phyloP scores from a whole-genome alignment of 176 grass and related monocot genomes.

The Typha latifolia region DNA sequence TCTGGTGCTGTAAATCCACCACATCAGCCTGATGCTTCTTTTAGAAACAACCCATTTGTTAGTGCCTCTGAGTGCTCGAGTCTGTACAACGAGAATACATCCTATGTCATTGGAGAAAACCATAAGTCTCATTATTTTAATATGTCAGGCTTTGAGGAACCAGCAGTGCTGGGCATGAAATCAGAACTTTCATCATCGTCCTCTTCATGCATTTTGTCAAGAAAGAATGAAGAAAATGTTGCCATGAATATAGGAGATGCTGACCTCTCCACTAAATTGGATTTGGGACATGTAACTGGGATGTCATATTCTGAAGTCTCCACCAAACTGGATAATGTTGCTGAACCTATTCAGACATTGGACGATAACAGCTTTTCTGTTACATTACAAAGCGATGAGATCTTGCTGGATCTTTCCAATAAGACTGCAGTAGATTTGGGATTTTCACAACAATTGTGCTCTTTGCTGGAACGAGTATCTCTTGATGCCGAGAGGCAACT shows the following conservation, averaged over 20 bases:
- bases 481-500: neutral
- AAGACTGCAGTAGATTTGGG: neutral
- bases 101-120: neutral
- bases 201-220: neutral
- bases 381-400: neutral
- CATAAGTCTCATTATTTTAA: neutral
- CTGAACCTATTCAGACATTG: neutral
- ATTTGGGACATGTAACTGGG: neutral
- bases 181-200: neutral
- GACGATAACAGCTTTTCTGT: neutral
- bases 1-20: neutral
- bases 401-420: neutral
- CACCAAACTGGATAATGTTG: neutral
- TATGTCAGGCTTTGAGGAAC: neutral
- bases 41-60: neutral
- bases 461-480: slow-evolving; percentile 3
- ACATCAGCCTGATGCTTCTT: neutral
- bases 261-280: neutral
- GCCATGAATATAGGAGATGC: neutral
- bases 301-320: neutral
- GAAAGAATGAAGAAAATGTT: neutral
- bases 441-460: slow-evolving; percentile 5
- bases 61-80: neutral
- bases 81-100: no score
- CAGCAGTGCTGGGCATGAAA: neutral